Conservation (phyloP, 371 early-diverging fungal species). For the Choanephora cucurbitarum region DNA sequence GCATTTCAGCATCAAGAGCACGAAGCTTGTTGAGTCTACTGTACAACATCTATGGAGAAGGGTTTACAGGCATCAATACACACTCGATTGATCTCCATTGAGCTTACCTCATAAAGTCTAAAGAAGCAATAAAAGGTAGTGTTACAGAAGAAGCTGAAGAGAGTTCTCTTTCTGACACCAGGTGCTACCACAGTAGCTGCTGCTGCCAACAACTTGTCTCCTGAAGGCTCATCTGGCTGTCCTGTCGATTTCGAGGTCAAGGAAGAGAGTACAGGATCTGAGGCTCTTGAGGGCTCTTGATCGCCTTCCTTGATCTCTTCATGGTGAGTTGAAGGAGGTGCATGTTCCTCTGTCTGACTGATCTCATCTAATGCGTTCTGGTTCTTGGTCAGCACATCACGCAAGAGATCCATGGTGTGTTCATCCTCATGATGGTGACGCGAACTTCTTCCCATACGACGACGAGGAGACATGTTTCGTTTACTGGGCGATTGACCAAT, state of each 20-base stretch:
- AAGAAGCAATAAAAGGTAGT: slow-evolving; percentile 85
- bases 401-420: slow-evolving; percentile 38
- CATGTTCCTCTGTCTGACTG: neutral
- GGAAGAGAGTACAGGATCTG: neutral
- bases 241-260: slow-evolving; percentile 1
- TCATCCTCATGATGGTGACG: slow-evolving; percentile 46
- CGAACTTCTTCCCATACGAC: slow-evolving; percentile 24
- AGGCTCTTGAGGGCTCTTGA: neutral
- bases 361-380: slow-evolving; percentile 21
- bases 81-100: neutral
- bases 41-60: slow-evolving; percentile 77
- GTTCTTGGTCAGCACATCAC: slow-evolving; percentile 46
- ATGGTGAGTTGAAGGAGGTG: slow-evolving; percentile 1
- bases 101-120: slow-evolving; percentile 77
- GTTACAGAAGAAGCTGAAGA: slow-evolving; percentile 73
- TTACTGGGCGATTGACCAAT: slow-evolving; percentile 33
- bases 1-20: slow-evolving; percentile 62
- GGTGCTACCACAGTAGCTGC: slow-evolving; percentile 56
- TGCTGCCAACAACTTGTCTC: slow-evolving; percentile 42
- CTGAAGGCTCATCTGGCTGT: slow-evolving; percentile 16
- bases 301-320: neutral
- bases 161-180: slow-evolving; percentile 37
- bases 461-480: slow-evolving; percentile 29
- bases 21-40: slow-evolving; percentile 80
- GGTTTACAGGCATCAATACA: too few relatives aligned